phyloP scores from a whole-genome alignment of 164 flowering plant species.

The Buxus sempervirens region DNA sequence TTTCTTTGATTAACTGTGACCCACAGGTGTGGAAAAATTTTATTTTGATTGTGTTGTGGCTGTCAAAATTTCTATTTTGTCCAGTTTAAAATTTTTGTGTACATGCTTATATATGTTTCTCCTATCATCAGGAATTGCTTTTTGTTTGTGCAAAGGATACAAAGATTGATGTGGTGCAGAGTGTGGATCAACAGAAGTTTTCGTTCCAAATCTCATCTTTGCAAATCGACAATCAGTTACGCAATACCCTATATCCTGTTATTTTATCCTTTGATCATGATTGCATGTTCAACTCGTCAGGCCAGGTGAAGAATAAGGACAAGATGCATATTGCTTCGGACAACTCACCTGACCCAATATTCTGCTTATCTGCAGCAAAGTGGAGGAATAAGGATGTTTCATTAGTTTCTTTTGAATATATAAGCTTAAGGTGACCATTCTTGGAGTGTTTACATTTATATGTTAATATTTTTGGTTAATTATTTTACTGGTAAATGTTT shows the following conservation, averaged over 20 bases:
- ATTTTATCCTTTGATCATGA: conserved; percentile 67
- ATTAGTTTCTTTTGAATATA: conserved; percentile 72
- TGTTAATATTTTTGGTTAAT: not conserved
- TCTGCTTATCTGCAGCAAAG: conserved; percentile 55
- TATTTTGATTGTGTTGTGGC: not conserved
- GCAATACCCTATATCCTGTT: conserved; percentile 71
- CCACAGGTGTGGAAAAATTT: conserved; percentile 50
- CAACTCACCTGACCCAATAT: conserved; percentile 50
- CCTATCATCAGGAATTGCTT: conserved; percentile 63
- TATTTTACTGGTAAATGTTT: conserved; percentile 2
- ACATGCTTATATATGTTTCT: conserved; percentile 1
- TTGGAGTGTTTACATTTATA: not conserved
- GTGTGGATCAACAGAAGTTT: conserved; percentile 68
- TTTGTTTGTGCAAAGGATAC: conserved; percentile 68
- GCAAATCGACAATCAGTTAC: conserved; percentile 90
- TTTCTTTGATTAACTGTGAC: conserved; percentile 68
- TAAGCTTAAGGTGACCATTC: conserved; percentile 56
- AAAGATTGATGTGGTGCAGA: conserved; percentile 57
- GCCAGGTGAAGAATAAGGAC: conserved; percentile 35
- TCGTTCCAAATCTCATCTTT: conserved; percentile 57
- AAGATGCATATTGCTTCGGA: conserved; percentile 28
- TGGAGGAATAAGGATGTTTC: conserved; percentile 77
- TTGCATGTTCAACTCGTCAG: conserved; percentile 26
- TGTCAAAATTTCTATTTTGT: not conserved
- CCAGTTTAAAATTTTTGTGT: no score